phyloP scores from a whole-genome alignment of 1,284 basidiomycete species.

The Cutaneotrichosporon arboriforme region DNA sequence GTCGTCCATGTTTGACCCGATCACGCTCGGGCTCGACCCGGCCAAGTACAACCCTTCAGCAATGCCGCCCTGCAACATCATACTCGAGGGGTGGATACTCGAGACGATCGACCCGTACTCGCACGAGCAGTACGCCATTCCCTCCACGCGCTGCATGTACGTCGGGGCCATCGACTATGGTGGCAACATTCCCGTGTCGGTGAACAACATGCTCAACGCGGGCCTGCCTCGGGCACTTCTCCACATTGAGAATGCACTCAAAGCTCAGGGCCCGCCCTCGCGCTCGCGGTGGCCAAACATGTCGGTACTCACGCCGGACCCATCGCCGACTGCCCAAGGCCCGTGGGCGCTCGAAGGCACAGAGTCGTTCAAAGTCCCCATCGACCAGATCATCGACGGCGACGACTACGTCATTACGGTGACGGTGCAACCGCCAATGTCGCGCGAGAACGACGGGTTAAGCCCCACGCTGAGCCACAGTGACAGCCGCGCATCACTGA shows the following conservation, averaged over 20 bases:
- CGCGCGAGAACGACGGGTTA: conserved; percentile 7
- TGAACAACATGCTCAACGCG: conserved; percentile 83
- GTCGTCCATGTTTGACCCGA: conserved; percentile 63
- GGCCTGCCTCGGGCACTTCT: conserved; percentile 63
- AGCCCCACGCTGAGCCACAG: conserved; percentile 29
- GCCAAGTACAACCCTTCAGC: conserved; percentile 70
- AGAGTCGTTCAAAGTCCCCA: conserved; percentile 27
- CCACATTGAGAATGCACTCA: conserved; percentile 65
- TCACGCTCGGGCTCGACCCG: conserved; percentile 54
- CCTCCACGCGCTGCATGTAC: conserved; percentile 85
- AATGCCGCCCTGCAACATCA: conserved; percentile 73
- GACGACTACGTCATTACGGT: conserved; percentile 31
- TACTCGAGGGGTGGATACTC: conserved; percentile 91
- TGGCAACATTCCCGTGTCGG: conserved; percentile 75
- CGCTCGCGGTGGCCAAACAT: conserved; percentile 60
- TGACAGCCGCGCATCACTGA: conserved; percentile 28
- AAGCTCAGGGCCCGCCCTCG: conserved; percentile 56
- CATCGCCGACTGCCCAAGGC: conserved; percentile 2
- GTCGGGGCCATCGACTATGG: conserved; percentile 84
- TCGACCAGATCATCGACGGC: conserved; percentile 34
- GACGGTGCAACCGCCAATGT: conserved; percentile 29
- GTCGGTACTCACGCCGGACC: conserved; percentile 31
- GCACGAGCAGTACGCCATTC: conserved; percentile 89
- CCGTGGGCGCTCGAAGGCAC: conserved; percentile 38
- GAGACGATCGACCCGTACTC: conserved; percentile 97